phyloP scores from a whole-genome alignment of 805 yeast species.

The Candida verbasci region DNA sequence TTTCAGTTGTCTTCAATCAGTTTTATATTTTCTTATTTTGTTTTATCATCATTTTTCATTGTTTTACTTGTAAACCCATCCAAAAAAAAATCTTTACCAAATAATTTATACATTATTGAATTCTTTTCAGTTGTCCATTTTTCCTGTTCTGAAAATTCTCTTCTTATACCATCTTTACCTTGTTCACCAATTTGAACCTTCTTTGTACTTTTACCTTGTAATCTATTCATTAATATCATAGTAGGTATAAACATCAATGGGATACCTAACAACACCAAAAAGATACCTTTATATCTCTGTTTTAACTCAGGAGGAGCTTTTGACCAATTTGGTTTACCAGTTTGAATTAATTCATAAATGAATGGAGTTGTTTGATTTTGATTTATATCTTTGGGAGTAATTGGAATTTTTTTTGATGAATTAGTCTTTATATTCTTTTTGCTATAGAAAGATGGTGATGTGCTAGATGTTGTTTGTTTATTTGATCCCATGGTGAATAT shows the following conservation, averaged over 20 bases:
- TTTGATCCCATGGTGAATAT: too few relatives aligned
- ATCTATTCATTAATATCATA: conserved; percentile 29
- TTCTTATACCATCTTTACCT: conserved; percentile 24
- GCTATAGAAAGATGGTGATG: too few relatives aligned
- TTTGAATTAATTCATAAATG: conserved; percentile 30
- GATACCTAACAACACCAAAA: conserved; percentile 32
- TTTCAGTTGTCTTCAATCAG: too few relatives aligned
- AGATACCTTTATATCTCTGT: conserved; percentile 33
- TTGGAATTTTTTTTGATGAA: conserved; percentile 2
- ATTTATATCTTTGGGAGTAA: conserved; percentile 7
- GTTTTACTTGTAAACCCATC: conserved; percentile 43
- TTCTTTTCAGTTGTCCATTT: conserved; percentile 30
- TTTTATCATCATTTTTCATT: conserved; percentile 14
- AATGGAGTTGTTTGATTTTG: conserved; percentile 22
- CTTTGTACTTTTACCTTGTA: conserved; percentile 39
- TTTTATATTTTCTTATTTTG: too few relatives aligned
- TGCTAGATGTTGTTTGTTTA: too few relatives aligned
- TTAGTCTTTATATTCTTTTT: too few relatives aligned
- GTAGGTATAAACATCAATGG: conserved; percentile 33
- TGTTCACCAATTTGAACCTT: conserved; percentile 38
- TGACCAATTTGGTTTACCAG: conserved; percentile 42
- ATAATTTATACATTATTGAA: conserved; percentile 32
- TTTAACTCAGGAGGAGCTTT: conserved; percentile 37
- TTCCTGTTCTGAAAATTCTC: conserved; percentile 35
- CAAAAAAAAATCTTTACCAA: conserved; percentile 38